A percentile compares a stretch with the other conserved stretches of the same genome.
Conservation (phyloP, 2,329 filamentous ascomycete species). For the Canariomyces notabilis region DNA sequence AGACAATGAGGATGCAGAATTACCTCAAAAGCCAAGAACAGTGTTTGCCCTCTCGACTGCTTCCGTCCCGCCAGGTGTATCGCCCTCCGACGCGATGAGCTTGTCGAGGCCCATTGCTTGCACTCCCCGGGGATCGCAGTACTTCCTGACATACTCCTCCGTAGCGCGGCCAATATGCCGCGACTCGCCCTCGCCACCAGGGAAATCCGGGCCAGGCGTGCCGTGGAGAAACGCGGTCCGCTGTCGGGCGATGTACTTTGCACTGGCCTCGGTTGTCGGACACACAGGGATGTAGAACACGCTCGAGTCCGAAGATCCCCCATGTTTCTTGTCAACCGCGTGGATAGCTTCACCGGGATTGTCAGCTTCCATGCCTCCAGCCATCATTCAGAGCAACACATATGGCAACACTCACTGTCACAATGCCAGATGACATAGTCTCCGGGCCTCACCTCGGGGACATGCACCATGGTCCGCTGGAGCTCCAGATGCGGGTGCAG, state of each 20-base stretch:
- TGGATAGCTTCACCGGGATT: conserved; percentile 56
- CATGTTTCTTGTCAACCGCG: conserved; percentile 74
- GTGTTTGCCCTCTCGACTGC: conserved; percentile 39
- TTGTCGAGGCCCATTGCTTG: conserved; percentile 43
- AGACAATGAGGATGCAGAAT: background rate
- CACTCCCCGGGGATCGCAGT: conserved; percentile 32
- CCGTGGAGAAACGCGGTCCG: conserved; percentile 65
- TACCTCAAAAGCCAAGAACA: conserved; percentile 41
- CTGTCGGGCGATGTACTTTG: conserved; percentile 65
- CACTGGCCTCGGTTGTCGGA: conserved; percentile 71
- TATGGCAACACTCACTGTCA: conserved; percentile 46
- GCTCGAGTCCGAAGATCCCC: conserved; percentile 67
- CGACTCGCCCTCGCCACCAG: conserved; percentile 63
- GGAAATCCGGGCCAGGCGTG: conserved; percentile 64
- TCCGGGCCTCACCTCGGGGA: conserved; percentile 63
- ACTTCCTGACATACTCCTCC: conserved; percentile 33
- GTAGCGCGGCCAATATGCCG: conserved; percentile 45
- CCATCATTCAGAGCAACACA: background rate
- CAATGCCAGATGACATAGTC: conserved; percentile 84
- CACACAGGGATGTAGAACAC: conserved; percentile 88
- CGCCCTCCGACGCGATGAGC: conserved; percentile 27
- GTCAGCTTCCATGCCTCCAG: background rate
- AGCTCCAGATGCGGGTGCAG: conserved; percentile 69
- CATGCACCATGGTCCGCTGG: conserved; percentile 63
- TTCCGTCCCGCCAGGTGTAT: conserved; percentile 33